Base-by-base conservation (phyloP, 2,329 filamentous ascomycete genomes). In the Ophiostoma quercus region DNA sequence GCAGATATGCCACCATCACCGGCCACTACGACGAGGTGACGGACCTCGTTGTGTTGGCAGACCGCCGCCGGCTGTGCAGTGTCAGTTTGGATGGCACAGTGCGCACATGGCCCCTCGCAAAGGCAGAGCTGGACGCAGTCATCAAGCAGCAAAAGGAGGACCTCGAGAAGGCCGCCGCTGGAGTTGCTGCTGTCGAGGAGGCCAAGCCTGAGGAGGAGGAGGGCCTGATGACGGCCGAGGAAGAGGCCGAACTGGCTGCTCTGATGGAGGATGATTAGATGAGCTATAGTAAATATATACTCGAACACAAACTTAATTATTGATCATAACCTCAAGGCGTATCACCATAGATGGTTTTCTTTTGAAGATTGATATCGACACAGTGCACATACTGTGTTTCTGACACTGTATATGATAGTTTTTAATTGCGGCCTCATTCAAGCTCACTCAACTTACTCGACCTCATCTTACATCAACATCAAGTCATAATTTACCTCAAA, bases 21-120 rank as follows among this genome's bases (percentile, higher is more conserved):
- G 95, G 95, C 0, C 95, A 99, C 80, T 98, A 88, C 76, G 93
- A 99, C 76, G 95, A 98, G 79, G 90, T 99, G 16, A 97, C 92
- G 0, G 92, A 90, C 47, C 79, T 98, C 62, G 82, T 90, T 1
- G 77, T 96, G 67, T 77, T 93, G 37, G 82, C 80, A 25, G 82
- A 82, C 72, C 79, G 79, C 25, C 81, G 82, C 71, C 79, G 80
- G 32, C 81, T 96, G 12, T 87, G 92, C 73, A 97, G 93, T 77
- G 91, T 95, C 69, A 88, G 92, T 73, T 96, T 98, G 74, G 95
- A 99, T 79, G 90, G 89, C 2, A 98, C 95, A 0, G 84, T 98
- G 54, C 87, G 95, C 75, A 87, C 85, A 69, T 99, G 95, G 95
- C 88, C 89, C 14, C 80, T 98, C 68, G 84, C 84, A 67, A 87